These are phyloP conservation scores for Mycena venus DNA, from an alignment of 768 basidiomycete genomes.

Conservation along the genomic window DNA sequence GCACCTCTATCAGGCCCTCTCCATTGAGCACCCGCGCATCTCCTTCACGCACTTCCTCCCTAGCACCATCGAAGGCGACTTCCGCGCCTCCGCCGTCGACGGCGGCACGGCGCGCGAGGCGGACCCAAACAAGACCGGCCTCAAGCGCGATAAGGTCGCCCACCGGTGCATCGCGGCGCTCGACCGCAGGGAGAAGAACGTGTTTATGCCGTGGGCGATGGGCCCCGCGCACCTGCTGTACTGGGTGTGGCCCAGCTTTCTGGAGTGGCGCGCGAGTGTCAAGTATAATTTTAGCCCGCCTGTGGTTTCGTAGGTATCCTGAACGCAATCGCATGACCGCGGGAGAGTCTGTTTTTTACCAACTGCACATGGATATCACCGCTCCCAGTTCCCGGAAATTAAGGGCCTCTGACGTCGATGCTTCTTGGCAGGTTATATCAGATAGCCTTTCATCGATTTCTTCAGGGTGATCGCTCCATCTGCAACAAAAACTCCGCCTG, in stretches of 20 bases:
- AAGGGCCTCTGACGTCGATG: not conserved
- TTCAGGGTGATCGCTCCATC: too few species aligned
- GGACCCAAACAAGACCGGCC: conserved; percentile 69
- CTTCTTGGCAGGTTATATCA: not conserved
- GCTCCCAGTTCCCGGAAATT: not conserved
- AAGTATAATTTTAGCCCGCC: conserved; percentile 74
- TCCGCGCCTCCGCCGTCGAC: conserved; percentile 86
- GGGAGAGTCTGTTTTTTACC: not conserved
- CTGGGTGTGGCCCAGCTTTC: conserved; percentile 71
- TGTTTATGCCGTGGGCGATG: conserved; percentile 69
- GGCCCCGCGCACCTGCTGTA: conserved; percentile 67
- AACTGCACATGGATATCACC: not conserved
- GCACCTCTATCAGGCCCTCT: conserved; percentile 80
- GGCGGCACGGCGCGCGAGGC: conserved; percentile 57
- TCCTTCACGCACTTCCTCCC: conserved; percentile 74
- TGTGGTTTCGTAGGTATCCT: not conserved
- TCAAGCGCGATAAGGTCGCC: conserved; percentile 74
- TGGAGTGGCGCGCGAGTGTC: conserved; percentile 69
- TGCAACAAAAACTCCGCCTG: too few species aligned
- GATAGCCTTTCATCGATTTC: conserved; percentile 1
- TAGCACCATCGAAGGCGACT: conserved; percentile 80
- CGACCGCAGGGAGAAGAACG: conserved; percentile 67
- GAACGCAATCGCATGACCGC: not conserved
- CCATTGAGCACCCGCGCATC: conserved; percentile 84
- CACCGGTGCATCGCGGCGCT: conserved; percentile 69